Base-by-base conservation (phyloP, 2,329 filamentous ascomycete genomes). In the Epichloe bromicola region DNA sequence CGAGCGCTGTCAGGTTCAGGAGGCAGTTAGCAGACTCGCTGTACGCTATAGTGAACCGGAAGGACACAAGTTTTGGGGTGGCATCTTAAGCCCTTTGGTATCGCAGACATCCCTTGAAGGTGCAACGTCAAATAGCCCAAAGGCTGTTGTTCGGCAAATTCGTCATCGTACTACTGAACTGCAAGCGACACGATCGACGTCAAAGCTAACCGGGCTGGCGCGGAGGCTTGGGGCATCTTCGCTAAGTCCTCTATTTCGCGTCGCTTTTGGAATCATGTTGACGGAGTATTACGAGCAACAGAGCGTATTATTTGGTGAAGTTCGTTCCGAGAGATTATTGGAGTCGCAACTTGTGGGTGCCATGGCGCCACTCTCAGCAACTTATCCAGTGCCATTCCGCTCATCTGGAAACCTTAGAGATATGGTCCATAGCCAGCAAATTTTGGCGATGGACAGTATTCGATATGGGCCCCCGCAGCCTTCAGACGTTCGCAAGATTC, bases 401-500 rank as follows among this genome's bases (percentile, higher is more conserved):
- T 33, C 33, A 17, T 33, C 26, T 15, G 43, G 43, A 33, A 23
- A 0, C 7, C 14, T 36, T 10, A 20, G 5, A 17, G 15, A 33
- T 10, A 6, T 46, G 6, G 17, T 46, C 14, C 43, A 20, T 3
- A 36, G 17, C 14, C 43, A 46, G 14, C 26, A 46, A 36, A 5
- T 4, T 5, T 33, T 46, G 10, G 26, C 15, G 12, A 33, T 20
- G 15, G 26, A 19, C 3, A 34, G 43, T n/a, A 33, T 34, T 20
- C 14, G 33, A 36, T 36, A 33, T 36, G 43, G 43, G 17, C 26
- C 43, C 11, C 26, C 36, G 19, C 59, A 59, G 23, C 58, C 59
- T 2, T 57, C 58, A 2, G 58, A 60, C 30, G 46, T 60, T 19
- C 59, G 58, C 46, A 59, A 49, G 33, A 53, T 59, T 15, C 34